A percentile compares a stretch with the other conserved stretches of the same genome.
Conservation (phyloP, 306 rosid genomes). For the Argentina anserina region DNA sequence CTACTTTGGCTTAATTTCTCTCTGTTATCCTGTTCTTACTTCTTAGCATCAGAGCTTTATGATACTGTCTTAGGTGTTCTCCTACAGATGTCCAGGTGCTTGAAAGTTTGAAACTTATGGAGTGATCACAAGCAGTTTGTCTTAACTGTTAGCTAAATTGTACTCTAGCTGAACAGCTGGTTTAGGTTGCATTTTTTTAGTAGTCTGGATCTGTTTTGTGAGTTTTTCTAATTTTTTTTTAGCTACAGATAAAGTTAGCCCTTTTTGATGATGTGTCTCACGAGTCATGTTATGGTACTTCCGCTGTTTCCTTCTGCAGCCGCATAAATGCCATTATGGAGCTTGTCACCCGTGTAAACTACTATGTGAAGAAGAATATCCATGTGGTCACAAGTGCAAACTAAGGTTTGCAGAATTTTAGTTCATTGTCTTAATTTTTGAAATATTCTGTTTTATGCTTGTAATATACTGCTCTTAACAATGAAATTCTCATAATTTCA, state of each 20-base stretch:
- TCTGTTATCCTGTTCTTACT: slow-evolving; percentile 1
- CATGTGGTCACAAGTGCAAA: slow-evolving; percentile 82
- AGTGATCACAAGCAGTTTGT: not conserved
- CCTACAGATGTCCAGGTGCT: not conserved
- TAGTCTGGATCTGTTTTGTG: not conserved
- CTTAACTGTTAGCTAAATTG: not conserved
- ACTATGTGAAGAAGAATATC: slow-evolving; percentile 72
- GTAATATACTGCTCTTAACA: slow-evolving; percentile 6
- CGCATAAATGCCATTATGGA: slow-evolving; percentile 97
- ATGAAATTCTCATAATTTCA: not conserved
- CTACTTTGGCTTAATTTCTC: slow-evolving; percentile 21
- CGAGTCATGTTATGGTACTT: slow-evolving; percentile 7
- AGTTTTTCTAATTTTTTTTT: too few species aligned
- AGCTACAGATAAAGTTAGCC: not conserved
- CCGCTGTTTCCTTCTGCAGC: slow-evolving; percentile 47
- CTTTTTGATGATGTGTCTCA: not conserved
- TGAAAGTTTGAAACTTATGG: slow-evolving; percentile 10
- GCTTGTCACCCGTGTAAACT: slow-evolving; percentile 80
- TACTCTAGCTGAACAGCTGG: not conserved
- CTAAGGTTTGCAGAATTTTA: slow-evolving; percentile 56
- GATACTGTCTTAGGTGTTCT: slow-evolving; percentile 9
- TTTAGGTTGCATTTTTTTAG: not conserved
- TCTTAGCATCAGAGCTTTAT: slow-evolving; percentile 16
- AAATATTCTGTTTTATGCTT: slow-evolving; percentile 1
- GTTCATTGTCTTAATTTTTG: slow-evolving; percentile 8